Evolutionary conservation across 208 protist species (phyloP), one percentile per base, ranked within the genome.

Genomic region (Sergeia podlipaevii): DNA sequence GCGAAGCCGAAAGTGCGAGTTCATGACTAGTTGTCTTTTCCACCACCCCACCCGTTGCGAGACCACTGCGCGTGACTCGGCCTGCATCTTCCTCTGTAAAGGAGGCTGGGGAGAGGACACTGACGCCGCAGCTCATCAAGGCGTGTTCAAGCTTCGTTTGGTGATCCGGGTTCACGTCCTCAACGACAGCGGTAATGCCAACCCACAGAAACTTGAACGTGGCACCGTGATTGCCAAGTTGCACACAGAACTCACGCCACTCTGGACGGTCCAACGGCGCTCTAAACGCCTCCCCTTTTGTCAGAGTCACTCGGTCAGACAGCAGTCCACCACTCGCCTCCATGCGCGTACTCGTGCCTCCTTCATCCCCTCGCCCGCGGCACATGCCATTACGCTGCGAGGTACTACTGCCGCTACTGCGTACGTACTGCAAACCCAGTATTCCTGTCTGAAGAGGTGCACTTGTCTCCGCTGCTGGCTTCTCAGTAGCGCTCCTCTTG

Each of bases 151-250:
- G 54, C 48, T 80, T 83, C 23, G 50, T 56, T 41, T 62, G 52
- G 57, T 57, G 24, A 23, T 82, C 72, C 5, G 45, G 51, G 1
- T 68, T 63, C 2, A 90, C 32, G 11, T 73, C 67, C 60, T 84
- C 65, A 28, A 85, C 67, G 45, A 81, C 48, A 18, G 73, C 76
- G 8, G 59, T 21, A 32, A 84, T 44, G 37, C 60, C 57, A 10
- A 66, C 38, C 83, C 86, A 93, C 8, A 60, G 49, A 13, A 93
- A 60, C 18, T 46, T 47, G 65, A 93, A 51, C 3, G 41, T 20
- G 1, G 82, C 74, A 13, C 76, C 73, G 52, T 83, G 76, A 51
- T 82, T 64, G 21, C 78, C 80, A 0, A 89, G 42, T 21, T 58
- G 29, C 6, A 77, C 60, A 17, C 46, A 63, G 37, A 89, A 83